phyloP scores from a whole-genome alignment of 305 asterid species.

The Lippia alba region DNA sequence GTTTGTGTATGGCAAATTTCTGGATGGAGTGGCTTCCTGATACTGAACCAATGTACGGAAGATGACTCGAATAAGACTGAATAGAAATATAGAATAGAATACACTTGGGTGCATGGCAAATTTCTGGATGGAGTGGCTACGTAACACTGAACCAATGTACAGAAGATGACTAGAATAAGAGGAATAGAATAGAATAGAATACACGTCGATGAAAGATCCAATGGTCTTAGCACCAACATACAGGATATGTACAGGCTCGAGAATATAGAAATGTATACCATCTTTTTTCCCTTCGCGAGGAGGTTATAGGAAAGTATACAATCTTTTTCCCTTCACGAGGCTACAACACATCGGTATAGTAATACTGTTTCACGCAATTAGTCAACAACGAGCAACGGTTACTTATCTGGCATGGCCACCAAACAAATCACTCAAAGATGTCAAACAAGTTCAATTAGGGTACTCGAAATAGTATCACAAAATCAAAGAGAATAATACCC shows the following conservation, averaged over 20 bases:
- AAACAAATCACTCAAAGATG: conserved; percentile 7
- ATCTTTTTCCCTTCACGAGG: not conserved
- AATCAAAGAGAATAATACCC: conserved; percentile 15
- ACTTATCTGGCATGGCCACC: not conserved
- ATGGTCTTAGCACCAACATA: not conserved
- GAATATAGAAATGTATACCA: not conserved
- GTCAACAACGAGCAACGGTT: not conserved
- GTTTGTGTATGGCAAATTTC: conserved; percentile 58
- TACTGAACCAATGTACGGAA: not conserved
- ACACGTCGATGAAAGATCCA: not conserved
- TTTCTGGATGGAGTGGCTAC: conserved; percentile 68
- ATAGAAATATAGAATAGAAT: not conserved
- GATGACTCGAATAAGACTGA: not conserved
- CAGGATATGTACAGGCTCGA: conserved; percentile 19
- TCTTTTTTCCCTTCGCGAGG: no score
- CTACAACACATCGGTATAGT: not conserved
- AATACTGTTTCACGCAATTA: not conserved
- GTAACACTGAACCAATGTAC: conserved; percentile 21
- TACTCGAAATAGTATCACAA: conserved; percentile 18
- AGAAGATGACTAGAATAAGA: not conserved
- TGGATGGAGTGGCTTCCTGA: conserved; percentile 67
- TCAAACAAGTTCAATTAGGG: conserved; percentile 27
- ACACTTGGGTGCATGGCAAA: conserved; percentile 47
- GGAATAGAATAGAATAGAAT: not conserved
- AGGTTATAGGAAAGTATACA: no score